Percentiles rank a stretch among this genome's conserved stretches.
phyloP scores from a whole-genome alignment of 2,329 filamentous ascomycete species.

The Plectosphaerella sp. region DNA sequence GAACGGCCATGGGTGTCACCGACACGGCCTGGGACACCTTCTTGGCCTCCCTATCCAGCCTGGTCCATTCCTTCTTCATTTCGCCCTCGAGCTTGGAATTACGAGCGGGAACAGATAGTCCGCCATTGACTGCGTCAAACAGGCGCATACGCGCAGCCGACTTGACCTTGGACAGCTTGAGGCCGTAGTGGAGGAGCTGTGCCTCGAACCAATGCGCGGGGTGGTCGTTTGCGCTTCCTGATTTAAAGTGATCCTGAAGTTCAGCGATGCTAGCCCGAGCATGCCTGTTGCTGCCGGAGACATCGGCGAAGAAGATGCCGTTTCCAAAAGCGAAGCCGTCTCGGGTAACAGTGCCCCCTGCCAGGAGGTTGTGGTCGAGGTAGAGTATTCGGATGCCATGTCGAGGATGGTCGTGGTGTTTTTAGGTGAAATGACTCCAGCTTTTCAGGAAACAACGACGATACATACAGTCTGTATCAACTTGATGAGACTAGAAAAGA shows the following conservation, averaged over 20 bases:
- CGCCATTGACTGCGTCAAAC: constrained; percentile 48
- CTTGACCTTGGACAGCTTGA: constrained; percentile 52
- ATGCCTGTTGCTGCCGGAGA: constrained; percentile 37
- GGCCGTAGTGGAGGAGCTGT: constrained; percentile 58
- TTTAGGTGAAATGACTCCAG: too few relatives aligned
- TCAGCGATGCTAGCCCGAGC: constrained; percentile 23
- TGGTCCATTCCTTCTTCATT: constrained; percentile 54
- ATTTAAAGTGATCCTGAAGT: constrained; percentile 39
- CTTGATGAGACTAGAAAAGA: too few relatives aligned
- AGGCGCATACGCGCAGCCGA: constrained; percentile 45
- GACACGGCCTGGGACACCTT: constrained; percentile 20
- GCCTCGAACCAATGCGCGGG: constrained; percentile 59
- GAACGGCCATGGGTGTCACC: constrained; percentile 3
- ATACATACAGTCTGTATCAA: too few relatives aligned
- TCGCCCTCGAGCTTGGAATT: constrained; percentile 46
- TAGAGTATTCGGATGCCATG: too few relatives aligned
- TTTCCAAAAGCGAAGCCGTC: constrained; percentile 37
- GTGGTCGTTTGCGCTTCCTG: constrained; percentile 37
- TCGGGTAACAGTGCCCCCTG: constrained; percentile 12
- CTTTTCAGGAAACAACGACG: too few relatives aligned
- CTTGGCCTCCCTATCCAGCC: constrained; percentile 44
- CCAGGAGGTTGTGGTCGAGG: not conserved
- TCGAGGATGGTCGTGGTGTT: too few relatives aligned
- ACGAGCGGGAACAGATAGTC: constrained; percentile 42
- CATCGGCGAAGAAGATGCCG: constrained; percentile 38